Evolutionary conservation across 257 asterid species (phyloP), one percentile per base, ranked within the genome.

Genomic region (Scutellaria baicalensis): DNA sequence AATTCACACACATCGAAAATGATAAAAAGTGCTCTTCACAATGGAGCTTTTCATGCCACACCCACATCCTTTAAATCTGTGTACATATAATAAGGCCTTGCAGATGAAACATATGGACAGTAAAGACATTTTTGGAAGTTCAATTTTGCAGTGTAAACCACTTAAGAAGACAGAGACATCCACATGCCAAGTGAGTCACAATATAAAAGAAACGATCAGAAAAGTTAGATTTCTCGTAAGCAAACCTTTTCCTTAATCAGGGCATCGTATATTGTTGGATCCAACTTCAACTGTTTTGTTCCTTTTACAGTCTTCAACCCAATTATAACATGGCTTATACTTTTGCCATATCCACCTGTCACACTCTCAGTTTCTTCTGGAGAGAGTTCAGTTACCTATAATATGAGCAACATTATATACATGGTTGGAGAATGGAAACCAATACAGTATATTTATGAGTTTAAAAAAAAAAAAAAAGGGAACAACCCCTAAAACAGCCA

Each of bases 291-390:
- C 66, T 93, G 99, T 75, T 89, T 93, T 48, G 97, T 93, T 59
- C 99, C 99, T 76, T 87, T 93, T 56, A 93, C 94, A 63, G 95
- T 93, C 81, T 93, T 93, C 75, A 93, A 76, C 61, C 99, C 99
- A 70, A 91, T 84, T n/a, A 93, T 82, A n/a, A 93, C 96, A 63
- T 91, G 97, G 83, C 90, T 91, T 67, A 92, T 91, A 70, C 90
- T 91, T 84, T 89, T 93, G 16, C 96, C 96, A 79, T 89, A 93
- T 40, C 99, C 99, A 75, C 99, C 99, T 2, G 96, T 87, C 59
- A 85, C 86, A 69, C 97, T 93, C 77, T 89, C 98, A 20, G 86
- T 85, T 78, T 93, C 98, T 78, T 91, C 99, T 9, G 97, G 97
- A 56, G 99, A 91, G 52, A 93, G 86, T 82, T 93, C 99, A 9